Percentiles rank a stretch among this genome's conserved stretches.
Conservation (phyloP, 192 early-diverging fungal species). For the Geranomyces michiganensis region DNA sequence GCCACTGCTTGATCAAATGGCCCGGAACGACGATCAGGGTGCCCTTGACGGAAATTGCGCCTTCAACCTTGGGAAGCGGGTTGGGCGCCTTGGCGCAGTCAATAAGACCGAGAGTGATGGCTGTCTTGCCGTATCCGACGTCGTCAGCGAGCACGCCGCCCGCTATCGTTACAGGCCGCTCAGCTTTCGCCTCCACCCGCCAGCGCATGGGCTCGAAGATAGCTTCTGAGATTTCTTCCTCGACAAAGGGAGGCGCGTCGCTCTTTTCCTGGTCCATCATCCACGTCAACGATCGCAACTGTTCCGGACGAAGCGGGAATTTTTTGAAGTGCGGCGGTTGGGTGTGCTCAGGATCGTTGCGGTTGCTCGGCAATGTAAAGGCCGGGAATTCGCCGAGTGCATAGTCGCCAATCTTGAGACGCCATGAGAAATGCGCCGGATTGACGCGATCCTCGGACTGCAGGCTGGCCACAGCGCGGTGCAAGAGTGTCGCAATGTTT, state of each 20-base stretch:
- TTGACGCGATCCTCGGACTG: neutral
- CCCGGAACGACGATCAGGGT: slow-evolving; percentile 49
- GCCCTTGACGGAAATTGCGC: slow-evolving; percentile 43
- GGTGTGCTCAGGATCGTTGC: slow-evolving; percentile 29
- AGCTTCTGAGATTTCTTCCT: slow-evolving; percentile 51
- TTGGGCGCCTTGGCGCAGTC: slow-evolving; percentile 19
- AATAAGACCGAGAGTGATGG: slow-evolving; percentile 51
- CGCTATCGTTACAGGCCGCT: slow-evolving; percentile 37
- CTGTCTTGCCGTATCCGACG: slow-evolving; percentile 57
- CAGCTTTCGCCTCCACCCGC: slow-evolving; percentile 45
- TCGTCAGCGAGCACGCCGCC: slow-evolving; percentile 54
- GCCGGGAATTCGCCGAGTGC: neutral
- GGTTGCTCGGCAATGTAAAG: slow-evolving; percentile 40
- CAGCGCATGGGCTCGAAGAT: slow-evolving; percentile 39
- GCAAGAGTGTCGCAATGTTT: slow-evolving; percentile 45
- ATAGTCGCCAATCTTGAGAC: slow-evolving; percentile 24
- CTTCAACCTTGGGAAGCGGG: slow-evolving; percentile 5
- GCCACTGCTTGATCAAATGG: slow-evolving; percentile 52
- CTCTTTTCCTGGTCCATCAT: slow-evolving; percentile 48
- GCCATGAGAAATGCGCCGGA: slow-evolving; percentile 36
- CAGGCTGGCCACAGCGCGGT: slow-evolving; percentile 42
- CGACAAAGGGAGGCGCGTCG: slow-evolving; percentile 33
- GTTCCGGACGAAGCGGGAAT: slow-evolving; percentile 44
- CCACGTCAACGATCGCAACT: slow-evolving; percentile 50
- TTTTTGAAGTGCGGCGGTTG: slow-evolving; percentile 50